phyloP scores from a whole-genome alignment of 2,329 filamentous ascomycete species.

The Botrytis aclada region DNA sequence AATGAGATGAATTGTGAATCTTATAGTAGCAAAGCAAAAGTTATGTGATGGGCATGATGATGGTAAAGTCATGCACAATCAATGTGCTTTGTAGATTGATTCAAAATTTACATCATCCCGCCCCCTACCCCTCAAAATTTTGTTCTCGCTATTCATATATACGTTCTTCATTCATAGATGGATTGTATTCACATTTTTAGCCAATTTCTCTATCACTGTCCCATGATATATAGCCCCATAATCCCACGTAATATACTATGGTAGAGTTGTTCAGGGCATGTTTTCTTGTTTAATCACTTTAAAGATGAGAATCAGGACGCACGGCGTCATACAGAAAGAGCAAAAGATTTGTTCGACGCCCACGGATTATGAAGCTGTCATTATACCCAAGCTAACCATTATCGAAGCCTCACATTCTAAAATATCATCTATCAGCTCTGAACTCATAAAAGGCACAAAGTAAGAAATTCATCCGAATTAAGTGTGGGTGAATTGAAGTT shows the following conservation, averaged over 20 bases:
- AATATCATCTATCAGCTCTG: background rate
- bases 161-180: background rate
- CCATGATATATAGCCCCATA: too few relatives aligned
- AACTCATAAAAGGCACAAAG: background rate
- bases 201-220: background rate
- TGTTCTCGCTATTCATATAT: background rate
- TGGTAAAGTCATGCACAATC: background rate
- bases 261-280: background rate
- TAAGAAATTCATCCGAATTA: background rate
- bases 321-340: background rate
- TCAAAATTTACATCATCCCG: background rate
- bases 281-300: background rate
- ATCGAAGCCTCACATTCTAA: too few relatives aligned
- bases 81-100: slow-evolving; percentile 1
- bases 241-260: background rate
- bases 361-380: background rate
- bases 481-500: background rate
- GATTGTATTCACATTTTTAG: background rate
- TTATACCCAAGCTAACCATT: too few relatives aligned
- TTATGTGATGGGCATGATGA: background rate
- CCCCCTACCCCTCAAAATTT: background rate
- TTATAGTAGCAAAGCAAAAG: background rate
- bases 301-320: background rate
- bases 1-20: background rate
- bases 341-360: background rate